Percentiles rank a stretch among this genome's conserved stretches.
Conservation (phyloP, 176 grass and related monocot species). For the Carex littledalei region DNA sequence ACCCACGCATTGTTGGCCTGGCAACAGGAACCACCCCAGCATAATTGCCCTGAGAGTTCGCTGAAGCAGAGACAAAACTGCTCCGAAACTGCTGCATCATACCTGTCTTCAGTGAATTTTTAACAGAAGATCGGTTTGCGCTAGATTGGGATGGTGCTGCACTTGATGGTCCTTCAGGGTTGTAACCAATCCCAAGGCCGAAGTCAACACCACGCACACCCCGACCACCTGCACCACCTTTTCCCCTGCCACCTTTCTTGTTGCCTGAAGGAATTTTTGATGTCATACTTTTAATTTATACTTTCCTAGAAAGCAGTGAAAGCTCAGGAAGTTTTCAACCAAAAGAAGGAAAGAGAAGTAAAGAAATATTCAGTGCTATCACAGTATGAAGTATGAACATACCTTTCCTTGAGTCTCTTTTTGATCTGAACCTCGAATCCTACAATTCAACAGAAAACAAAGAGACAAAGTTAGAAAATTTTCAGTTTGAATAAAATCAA, state of each 20-base stretch:
- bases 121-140: constrained; percentile 45
- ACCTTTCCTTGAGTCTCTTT: constrained; percentile 92
- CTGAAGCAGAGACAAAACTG: constrained; percentile 77
- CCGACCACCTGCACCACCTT: constrained; percentile 41
- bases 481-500: neutral
- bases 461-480: constrained; percentile 10
- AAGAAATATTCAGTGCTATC: neutral
- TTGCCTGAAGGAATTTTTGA: constrained; percentile 41
- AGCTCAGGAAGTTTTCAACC: neutral
- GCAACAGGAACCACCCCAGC: constrained; percentile 24
- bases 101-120: constrained; percentile 64
- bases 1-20: constrained; percentile 62
- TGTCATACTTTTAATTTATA: neutral
- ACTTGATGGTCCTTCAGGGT: constrained; percentile 36
- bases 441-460: constrained; percentile 38
- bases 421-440: constrained; percentile 89
- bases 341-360: constrained; percentile 13
- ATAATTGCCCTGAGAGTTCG: constrained; percentile 33
- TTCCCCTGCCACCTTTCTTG: constrained; percentile 56
- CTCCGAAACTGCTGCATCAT: constrained; percentile 88
- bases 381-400: neutral
- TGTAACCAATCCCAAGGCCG: constrained; percentile 89
- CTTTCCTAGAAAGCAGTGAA: neutral
- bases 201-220: constrained; percentile 97
- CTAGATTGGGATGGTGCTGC: constrained; percentile 41